A percentile compares a stretch with the other conserved stretches of the same genome.
These are phyloP conservation scores for Elongisporangium senticosum DNA, from an alignment of 352 stramenopile genomes.

Conservation along the genomic window DNA sequence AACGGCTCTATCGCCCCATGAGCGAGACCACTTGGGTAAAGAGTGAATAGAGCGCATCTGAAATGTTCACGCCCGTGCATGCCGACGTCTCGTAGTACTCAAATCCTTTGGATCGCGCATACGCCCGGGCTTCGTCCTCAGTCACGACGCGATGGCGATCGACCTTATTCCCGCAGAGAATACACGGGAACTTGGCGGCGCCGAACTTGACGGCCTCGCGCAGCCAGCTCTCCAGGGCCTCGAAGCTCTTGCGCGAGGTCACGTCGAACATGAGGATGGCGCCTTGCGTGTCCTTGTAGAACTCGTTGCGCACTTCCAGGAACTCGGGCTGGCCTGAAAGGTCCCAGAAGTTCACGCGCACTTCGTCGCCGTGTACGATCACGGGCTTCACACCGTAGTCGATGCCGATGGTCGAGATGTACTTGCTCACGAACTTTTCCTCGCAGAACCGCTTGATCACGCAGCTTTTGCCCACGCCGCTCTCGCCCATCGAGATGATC, in stretches of 20 bases:
- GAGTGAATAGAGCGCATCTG: slow-evolving; percentile 79
- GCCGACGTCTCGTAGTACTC: slow-evolving; percentile 92
- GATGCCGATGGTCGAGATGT: slow-evolving; percentile 95
- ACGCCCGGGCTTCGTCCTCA: slow-evolving; percentile 75
- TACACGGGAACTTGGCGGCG: slow-evolving; percentile 77
- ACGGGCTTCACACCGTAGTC: slow-evolving; percentile 94
- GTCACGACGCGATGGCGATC: slow-evolving; percentile 71
- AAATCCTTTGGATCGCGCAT: slow-evolving; percentile 69
- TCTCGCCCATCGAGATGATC: slow-evolving; percentile 91
- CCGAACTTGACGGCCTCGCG: slow-evolving; percentile 86
- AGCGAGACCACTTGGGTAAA: slow-evolving; percentile 62
- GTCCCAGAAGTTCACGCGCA: slow-evolving; percentile 95
- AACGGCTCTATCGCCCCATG: slow-evolving; percentile 8
- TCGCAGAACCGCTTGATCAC: slow-evolving; percentile 96
- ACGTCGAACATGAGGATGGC: slow-evolving; percentile 79
- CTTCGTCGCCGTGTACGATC: slow-evolving; percentile 55
- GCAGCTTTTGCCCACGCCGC: slow-evolving; percentile 90
- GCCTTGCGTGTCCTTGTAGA: slow-evolving; percentile 93
- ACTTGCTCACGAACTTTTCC: slow-evolving; percentile 93
- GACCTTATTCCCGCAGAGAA: slow-evolving; percentile 91
- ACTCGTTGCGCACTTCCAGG: slow-evolving; percentile 95
- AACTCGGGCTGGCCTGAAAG: slow-evolving; percentile 90
- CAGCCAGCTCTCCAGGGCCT: slow-evolving; percentile 85
- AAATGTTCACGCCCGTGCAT: slow-evolving; percentile 81
- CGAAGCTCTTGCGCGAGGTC: slow-evolving; percentile 70